Evolutionary conservation across 164 flowering plant genomes (phyloP).

Genomic region (grape (Vitis vinifera)): DNA sequence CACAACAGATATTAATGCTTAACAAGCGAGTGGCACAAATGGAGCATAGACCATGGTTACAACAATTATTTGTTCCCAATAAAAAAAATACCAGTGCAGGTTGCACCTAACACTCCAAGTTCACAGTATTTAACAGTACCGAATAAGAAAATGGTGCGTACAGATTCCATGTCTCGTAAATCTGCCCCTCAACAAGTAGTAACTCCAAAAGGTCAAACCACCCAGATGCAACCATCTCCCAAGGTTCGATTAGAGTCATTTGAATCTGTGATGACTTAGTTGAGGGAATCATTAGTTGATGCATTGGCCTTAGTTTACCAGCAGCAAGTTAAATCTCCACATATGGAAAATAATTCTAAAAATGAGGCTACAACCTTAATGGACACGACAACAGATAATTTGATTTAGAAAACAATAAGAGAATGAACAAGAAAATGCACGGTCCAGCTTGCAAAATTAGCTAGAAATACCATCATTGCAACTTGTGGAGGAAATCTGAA

Average conservation of each 20-base stretch:
- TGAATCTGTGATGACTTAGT: slow-evolving; percentile 75
- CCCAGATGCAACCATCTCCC: slow-evolving; percentile 35
- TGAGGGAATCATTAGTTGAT: slow-evolving; percentile 80
- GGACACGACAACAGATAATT: slow-evolving; percentile 77
- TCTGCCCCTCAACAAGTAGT: slow-evolving; percentile 21
- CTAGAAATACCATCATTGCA: no score
- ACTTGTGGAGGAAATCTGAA: no score
- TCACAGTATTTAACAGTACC: slow-evolving; percentile 13
- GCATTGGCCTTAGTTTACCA: slow-evolving; percentile 65
- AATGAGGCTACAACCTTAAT: slow-evolving; percentile 91
- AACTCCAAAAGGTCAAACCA: slow-evolving; percentile 27
- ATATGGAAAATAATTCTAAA: slow-evolving; percentile 63
- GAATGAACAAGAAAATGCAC: slow-evolving; percentile 63
- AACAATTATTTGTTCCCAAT: slow-evolving; percentile 29
- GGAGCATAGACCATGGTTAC: slow-evolving; percentile 42
- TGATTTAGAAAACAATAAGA: slow-evolving; percentile 70
- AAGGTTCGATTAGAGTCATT: slow-evolving; percentile 47
- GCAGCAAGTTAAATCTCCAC: slow-evolving; percentile 43
- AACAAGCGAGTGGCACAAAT: slow-evolving; percentile 38
- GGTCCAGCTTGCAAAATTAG: slow-evolving; percentile 15
- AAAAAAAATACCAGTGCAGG: slow-evolving; percentile 31
- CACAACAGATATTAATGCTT: slow-evolving; percentile 25
- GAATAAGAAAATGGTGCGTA: slow-evolving; percentile 29
- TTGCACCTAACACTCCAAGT: slow-evolving; percentile 14
- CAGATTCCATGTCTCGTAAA: slow-evolving; percentile 26